Conservation (phyloP, 352 stramenopile genomes). For the Phytopythium vexans region DNA sequence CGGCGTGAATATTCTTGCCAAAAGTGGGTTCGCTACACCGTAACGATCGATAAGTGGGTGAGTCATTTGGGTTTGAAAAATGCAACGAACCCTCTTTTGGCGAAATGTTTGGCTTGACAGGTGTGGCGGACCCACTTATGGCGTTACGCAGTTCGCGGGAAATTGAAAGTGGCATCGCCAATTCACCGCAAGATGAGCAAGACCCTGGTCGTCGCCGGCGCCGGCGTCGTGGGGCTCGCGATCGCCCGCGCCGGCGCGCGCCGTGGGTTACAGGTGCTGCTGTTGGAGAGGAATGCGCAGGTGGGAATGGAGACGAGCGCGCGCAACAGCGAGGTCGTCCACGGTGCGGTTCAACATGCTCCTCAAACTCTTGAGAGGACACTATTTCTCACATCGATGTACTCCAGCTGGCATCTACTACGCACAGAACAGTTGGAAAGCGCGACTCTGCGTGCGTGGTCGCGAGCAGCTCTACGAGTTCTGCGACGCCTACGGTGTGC, state of each 20-base stretch:
- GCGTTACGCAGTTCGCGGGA: no score
- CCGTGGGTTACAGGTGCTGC: constrained; percentile 64
- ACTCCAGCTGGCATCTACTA: constrained; percentile 92
- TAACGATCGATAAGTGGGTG: no score
- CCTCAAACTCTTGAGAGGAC: not conserved
- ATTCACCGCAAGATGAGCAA: constrained; percentile 17
- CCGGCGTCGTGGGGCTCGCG: constrained; percentile 74
- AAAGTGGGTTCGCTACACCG: no score
- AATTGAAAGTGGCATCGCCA: no score
- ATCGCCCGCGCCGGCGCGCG: constrained; percentile 55
- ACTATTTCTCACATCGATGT: not conserved
- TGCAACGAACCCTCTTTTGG: no score
- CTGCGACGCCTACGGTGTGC: constrained; percentile 80
- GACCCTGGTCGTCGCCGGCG: constrained; percentile 68
- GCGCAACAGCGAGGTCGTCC: constrained; percentile 96
- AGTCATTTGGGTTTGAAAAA: no score
- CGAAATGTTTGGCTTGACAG: no score
- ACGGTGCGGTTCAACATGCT: constrained; percentile 49
- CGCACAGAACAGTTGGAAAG: constrained; percentile 83
- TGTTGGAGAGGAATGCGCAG: constrained; percentile 83
- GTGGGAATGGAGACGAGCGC: constrained; percentile 88
- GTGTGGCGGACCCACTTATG: no score
- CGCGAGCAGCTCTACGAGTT: constrained; percentile 91
- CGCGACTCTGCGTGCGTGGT: constrained; percentile 89
- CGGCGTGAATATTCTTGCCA: no score